Evolutionary conservation across 179 eudicot genomes (phyloP).

Genomic region (Sideroxylon spinosum): DNA sequence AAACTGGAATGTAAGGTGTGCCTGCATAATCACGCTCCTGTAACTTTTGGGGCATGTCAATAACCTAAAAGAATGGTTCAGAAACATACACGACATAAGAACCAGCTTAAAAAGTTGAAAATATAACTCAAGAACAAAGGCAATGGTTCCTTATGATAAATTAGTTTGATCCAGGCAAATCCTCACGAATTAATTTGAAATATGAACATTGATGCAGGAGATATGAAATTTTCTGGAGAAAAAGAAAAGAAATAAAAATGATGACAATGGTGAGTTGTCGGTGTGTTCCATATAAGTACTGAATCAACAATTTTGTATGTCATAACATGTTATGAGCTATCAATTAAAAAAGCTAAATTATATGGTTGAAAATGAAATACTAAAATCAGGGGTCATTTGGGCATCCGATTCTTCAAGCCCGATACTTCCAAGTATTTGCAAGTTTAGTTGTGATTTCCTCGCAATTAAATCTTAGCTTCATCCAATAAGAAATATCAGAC

Average conservation of each 20-base stretch:
- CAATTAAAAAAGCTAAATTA: not conserved
- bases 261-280: not conserved
- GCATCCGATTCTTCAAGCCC: not conserved
- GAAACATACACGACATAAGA: slow-evolving; percentile 8
- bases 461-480: not conserved
- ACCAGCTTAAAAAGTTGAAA: not conserved
- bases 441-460: not conserved
- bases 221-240: not conserved
- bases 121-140: not conserved
- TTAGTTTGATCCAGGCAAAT: not conserved
- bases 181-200: not conserved
- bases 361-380: no score
- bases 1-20: slow-evolving; percentile 82
- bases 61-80: slow-evolving; percentile 36
- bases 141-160: not conserved
- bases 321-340: not conserved
- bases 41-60: slow-evolving; percentile 48
- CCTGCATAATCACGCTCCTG: slow-evolving; percentile 83
- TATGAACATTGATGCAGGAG: not conserved
- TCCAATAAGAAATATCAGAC: not conserved
- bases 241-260: not conserved
- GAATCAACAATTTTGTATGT: not conserved
- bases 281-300: not conserved
- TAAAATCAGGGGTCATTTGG: not conserved
- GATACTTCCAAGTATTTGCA: not conserved